Evolutionary conservation across 2,329 filamentous ascomycete species (phyloP), one percentile per base, ranked within the genome.

Genomic region (Trichoderma lentiforme): DNA sequence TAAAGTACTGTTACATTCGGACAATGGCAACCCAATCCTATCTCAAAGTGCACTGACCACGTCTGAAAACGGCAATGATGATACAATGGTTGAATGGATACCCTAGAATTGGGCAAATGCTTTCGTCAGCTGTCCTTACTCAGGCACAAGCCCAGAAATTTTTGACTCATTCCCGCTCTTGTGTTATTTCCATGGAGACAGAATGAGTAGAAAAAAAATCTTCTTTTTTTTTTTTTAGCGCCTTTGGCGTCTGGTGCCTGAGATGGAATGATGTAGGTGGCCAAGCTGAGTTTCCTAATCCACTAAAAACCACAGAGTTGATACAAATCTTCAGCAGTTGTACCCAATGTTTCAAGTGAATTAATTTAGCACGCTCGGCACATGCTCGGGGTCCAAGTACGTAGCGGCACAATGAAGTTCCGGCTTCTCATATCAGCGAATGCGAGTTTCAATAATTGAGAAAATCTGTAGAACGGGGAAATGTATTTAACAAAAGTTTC

Each of bases 21-120:
- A 53, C 60, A 24, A 8, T 26, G 34, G 12, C 60, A 30, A 21
- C 62, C 63, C 12, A 57, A 66, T 56, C 24, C 21, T n/a, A 34
- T 32, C 47, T 36, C 26, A 39, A 18, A 28, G 26, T 43, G 39
- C 24, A 28, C 21, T 51, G 28, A 32, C 51, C 30, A 57, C 28
- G 63, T 66, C 63, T 57, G 63, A 66, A 66, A 66, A 32, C 63
- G 63, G 63, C n/a, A 66, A 66, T 66, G 63, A 66, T 56, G 63
- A 47, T 53, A 53, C 62, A 67, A 53, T 53, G 47, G 11, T 24
- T 67, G 30, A 67, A 53, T 53, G 47, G n/a, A 53, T 67, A 43
- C 64, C 64, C 51, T 57, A 43, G 32, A 43, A 34, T 18, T 58
- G 47, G n/a, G 30, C 47, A 53, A 58, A 57, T 34, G 51, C 32